phyloP scores from a whole-genome alignment of 805 yeast species.

The Ogataea pini region DNA sequence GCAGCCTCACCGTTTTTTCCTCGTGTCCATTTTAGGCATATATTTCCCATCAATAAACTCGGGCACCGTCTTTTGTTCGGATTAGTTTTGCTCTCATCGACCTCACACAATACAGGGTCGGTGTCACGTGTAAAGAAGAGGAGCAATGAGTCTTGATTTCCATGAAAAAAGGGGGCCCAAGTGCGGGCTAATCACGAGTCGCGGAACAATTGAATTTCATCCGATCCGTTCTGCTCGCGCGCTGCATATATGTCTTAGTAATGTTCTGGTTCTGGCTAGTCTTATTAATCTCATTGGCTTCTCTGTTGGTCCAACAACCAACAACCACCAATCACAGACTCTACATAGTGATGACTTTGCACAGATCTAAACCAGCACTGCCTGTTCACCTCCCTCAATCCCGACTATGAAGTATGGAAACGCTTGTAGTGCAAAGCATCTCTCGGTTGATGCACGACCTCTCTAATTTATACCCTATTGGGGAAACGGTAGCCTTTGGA shows the following conservation, averaged over 20 bases:
- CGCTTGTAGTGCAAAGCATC: no score
- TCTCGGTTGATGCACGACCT: constrained; percentile 1
- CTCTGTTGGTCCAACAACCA: neutral
- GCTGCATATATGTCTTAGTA: neutral
- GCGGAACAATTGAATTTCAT: neutral
- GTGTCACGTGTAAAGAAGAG: neutral
- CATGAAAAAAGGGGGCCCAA: no score
- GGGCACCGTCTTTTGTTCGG: neutral
- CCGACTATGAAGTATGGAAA: no score
- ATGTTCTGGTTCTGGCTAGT: no score
- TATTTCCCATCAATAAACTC: neutral
- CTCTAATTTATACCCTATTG: constrained; percentile 16
- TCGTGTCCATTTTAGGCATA: neutral
- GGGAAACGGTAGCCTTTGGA: constrained; percentile 24
- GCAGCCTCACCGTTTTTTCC: neutral
- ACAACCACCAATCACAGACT: no score
- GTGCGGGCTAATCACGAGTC: neutral
- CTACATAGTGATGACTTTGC: no score
- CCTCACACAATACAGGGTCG: neutral
- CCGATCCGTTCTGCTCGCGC: constrained; percentile 2
- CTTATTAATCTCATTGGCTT: no score
- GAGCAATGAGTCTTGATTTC: neutral
- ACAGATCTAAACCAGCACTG: no score
- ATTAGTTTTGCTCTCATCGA: neutral
- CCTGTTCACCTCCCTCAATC: no score